Percentiles rank a stretch among this genome's conserved stretches.
Conservation (phyloP, 495 filamentous ascomycete species). For the Sordaria brevicollis region DNA sequence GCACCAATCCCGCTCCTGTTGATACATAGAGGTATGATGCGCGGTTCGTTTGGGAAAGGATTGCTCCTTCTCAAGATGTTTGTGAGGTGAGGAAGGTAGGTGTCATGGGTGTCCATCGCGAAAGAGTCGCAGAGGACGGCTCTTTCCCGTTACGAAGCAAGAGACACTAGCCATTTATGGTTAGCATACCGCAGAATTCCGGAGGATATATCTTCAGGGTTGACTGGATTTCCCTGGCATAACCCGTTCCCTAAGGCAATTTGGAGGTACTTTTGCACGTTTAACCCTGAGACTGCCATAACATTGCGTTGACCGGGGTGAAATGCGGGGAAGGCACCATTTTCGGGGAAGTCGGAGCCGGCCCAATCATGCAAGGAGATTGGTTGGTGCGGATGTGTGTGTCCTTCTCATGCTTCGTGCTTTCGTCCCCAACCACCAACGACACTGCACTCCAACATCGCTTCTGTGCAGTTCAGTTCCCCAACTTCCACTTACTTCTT, state of each 20-base stretch:
- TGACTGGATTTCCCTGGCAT: too few species aligned
- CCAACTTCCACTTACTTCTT: neutral
- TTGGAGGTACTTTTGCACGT: too few species aligned
- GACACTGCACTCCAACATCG: neutral
- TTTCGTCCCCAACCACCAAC: neutral
- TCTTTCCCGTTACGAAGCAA: neutral
- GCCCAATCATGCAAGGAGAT: neutral
- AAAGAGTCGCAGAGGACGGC: neutral
- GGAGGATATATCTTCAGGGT: too few species aligned
- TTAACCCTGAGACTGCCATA: too few species aligned
- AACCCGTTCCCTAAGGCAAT: too few species aligned
- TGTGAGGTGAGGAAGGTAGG: neutral
- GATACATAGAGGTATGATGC: too few species aligned
- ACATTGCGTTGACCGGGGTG: neutral
- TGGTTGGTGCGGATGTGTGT: neutral
- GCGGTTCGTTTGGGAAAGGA: neutral
- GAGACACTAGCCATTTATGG: neutral
- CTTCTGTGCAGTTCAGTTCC: neutral
- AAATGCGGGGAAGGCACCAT: neutral
- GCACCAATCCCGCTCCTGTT: neutral
- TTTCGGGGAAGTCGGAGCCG: constrained; percentile 10
- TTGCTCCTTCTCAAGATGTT: neutral
- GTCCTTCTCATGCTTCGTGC: too few species aligned
- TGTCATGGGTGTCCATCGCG: neutral
- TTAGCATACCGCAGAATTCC: neutral